Evolutionary conservation across 208 protist genomes (phyloP).

Genomic region (Trichomonas vaginalis): DNA sequence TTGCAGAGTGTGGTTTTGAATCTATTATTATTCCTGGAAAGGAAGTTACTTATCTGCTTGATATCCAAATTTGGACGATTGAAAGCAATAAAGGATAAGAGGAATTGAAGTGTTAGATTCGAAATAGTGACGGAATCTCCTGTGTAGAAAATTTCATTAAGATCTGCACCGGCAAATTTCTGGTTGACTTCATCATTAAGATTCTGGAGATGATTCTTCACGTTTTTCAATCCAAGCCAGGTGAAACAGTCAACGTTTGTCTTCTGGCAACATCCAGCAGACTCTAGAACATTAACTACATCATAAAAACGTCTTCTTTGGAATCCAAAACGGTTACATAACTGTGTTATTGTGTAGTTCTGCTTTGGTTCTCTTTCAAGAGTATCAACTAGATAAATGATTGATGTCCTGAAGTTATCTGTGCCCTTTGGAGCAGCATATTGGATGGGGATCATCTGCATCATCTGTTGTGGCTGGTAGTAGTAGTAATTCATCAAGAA

Average conservation of each 20-base stretch:
- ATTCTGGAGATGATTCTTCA: not conserved
- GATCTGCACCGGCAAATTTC: not conserved
- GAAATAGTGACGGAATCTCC: not conserved
- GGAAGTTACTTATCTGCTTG: not conserved
- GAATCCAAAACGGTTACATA: not conserved
- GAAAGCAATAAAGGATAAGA: not conserved
- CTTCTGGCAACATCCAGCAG: not conserved
- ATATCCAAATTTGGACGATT: not conserved
- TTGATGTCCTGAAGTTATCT: not conserved
- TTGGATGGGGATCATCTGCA: not conserved
- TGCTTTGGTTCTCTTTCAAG: not conserved
- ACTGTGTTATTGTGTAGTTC: not conserved
- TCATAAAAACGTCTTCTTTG: constrained; percentile 3
- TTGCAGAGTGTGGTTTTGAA: not conserved
- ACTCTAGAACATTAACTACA: not conserved
- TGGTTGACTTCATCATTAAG: not conserved
- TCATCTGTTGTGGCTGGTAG: not conserved
- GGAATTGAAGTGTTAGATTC: not conserved
- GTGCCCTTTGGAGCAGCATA: not conserved
- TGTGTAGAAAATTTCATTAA: not conserved
- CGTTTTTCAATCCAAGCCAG: not conserved
- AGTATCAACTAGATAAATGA: not conserved
- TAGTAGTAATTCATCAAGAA: not conserved
- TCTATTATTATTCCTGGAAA: not conserved
- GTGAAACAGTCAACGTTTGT: not conserved